These are phyloP conservation scores for Vigna trinervia DNA, from an alignment of 306 rosid genomes.

Conservation along the genomic window DNA sequence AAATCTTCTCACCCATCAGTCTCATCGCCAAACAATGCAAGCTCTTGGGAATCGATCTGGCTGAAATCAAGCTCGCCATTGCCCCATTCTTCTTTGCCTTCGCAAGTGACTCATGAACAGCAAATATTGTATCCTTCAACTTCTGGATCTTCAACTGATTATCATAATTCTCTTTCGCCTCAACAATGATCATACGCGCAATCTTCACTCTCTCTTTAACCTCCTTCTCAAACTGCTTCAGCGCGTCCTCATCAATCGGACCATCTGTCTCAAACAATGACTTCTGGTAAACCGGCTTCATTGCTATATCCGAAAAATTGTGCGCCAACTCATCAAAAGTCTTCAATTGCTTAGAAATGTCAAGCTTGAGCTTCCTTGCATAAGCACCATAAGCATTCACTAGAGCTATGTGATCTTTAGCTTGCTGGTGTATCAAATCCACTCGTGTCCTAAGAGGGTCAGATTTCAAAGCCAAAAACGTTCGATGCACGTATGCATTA, in stretches of 20 bases:
- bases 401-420: constrained; percentile 87
- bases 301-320: constrained; percentile 68
- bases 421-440: constrained; percentile 94
- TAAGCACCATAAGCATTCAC: constrained; percentile 97
- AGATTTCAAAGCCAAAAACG: constrained; percentile 93
- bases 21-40: constrained; percentile 99
- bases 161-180: constrained; percentile 92
- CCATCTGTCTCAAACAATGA: constrained; percentile 80
- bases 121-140: constrained; percentile 95
- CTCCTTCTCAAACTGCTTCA: constrained; percentile 98
- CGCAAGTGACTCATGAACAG: constrained; percentile 83
- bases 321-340: constrained; percentile 88
- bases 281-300: constrained; percentile 63
- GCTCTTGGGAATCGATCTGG: constrained; percentile 90
- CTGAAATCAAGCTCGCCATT: constrained; percentile 86
- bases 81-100: constrained; percentile 98
- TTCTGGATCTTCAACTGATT: constrained; percentile 96
- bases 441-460: constrained; percentile 85
- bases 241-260: constrained; percentile 82
- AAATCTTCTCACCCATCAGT: constrained; percentile 86
- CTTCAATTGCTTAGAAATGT: constrained; percentile 83
- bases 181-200: constrained; percentile 77
- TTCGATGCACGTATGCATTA: constrained; percentile 80
- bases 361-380: constrained; percentile 99
- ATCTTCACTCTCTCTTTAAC: constrained; percentile 95